Evolutionary conservation across 345 rosid genomes (phyloP).

Genomic region (Syzygium aqueum): DNA sequence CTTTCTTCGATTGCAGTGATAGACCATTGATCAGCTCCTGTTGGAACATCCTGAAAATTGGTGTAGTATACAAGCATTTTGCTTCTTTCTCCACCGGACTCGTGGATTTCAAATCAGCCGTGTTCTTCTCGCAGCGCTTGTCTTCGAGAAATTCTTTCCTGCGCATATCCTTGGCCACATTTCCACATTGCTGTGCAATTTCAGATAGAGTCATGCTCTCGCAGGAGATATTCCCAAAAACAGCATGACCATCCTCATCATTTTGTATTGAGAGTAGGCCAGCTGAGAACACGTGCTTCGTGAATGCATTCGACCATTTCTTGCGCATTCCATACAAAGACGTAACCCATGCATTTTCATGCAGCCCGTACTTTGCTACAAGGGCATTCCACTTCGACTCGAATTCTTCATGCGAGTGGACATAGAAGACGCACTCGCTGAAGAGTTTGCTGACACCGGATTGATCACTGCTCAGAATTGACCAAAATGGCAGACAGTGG

Average conservation of each 20-base stretch:
- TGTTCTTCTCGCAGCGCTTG: rapidly evolving
- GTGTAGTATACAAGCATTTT: not conserved
- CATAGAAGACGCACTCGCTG: not conserved
- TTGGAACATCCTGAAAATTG: not conserved
- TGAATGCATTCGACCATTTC: not conserved
- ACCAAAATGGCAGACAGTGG: rapidly evolving
- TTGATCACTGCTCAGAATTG: not conserved
- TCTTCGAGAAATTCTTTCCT: rapidly evolving
- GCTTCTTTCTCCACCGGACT: not conserved
- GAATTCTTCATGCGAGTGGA: not conserved
- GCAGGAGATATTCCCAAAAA: rapidly evolving
- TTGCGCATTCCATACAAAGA: not conserved
- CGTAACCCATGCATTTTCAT: not conserved
- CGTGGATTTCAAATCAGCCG: rapidly evolving
- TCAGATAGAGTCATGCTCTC: rapidly evolving
- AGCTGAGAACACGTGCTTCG: not conserved
- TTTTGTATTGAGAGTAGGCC: not conserved
- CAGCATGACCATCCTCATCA: rapidly evolving
- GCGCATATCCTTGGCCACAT: rapidly evolving
- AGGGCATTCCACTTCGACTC: not conserved
- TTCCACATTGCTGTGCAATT: rapidly evolving
- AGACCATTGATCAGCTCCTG: not conserved
- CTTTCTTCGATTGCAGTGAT: not conserved
- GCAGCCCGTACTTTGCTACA: not conserved
- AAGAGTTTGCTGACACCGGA: not conserved